Evolutionary conservation across 2,329 filamentous ascomycete genomes (phyloP).

Genomic region (Nakataea oryzae): DNA sequence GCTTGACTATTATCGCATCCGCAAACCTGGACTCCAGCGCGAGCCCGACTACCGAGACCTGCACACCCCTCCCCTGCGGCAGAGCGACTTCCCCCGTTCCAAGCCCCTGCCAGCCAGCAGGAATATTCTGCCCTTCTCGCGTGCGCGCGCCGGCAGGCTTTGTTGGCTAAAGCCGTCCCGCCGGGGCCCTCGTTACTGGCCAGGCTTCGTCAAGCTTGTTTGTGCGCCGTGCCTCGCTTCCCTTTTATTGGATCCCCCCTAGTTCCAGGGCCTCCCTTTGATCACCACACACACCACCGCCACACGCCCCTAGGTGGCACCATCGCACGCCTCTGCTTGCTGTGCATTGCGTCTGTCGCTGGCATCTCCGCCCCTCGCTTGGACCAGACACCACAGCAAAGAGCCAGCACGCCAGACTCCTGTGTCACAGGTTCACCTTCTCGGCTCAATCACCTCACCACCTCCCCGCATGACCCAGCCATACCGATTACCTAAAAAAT

Average conservation of each 20-base stretch:
- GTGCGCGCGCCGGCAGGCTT: not conserved
- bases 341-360: not conserved
- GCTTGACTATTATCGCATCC: not conserved
- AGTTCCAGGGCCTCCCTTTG: not conserved
- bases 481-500: conserved; percentile 34
- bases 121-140: no score
- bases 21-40: not conserved
- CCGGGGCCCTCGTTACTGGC: no score
- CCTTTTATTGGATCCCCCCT: not conserved
- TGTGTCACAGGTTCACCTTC: conserved; percentile 1
- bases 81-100: not conserved
- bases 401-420: not conserved
- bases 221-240: not conserved
- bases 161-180: not conserved
- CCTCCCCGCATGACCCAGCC: conserved; percentile 27
- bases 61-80: not conserved
- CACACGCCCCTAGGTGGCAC: not conserved
- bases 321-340: not conserved
- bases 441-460: conserved; percentile 1
- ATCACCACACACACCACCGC: no score
- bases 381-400: not conserved
- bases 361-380: not conserved
- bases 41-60: no score
- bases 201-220: not conserved
- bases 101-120: not conserved